Evolutionary conservation across 345 rosid genomes (phyloP), one percentile per base, ranked within the genome.

Genomic region (Turritis glabra): DNA sequence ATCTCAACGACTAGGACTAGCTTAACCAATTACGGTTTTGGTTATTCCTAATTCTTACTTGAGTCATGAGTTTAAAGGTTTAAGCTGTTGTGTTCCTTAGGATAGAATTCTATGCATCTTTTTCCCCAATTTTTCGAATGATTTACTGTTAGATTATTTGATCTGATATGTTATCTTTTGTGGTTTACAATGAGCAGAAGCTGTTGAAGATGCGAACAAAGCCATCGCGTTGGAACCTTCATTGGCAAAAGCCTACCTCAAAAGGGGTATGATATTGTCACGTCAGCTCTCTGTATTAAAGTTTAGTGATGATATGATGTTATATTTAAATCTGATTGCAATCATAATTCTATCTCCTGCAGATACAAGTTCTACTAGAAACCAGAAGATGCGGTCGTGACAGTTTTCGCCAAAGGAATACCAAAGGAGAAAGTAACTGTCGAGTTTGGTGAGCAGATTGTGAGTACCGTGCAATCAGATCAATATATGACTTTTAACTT

Each of bases 381-480:
- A 77, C 78, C 90, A 0, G 90, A 87, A 29, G 91, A 86, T 79
- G 83, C 83, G 7, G 90, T 89, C 25, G 85, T 89, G 77, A 86
- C 88, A 13, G 77, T 91, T 46, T 89, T 91, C 68, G 97, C 92
- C 10, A 89, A 87, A 80, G 84, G 90, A 50, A 56, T 87, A 64
- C 84, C 80, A 12, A 75, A 80, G 63, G 33, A 81, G 30, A 57
- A 77, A 61, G 82, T 85, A 19, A 27, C 47, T 51, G 83, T 89
- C 23, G 92, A 83, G 59, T 91, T 86, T 77, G 97, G 97, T 65
- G 95, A 87, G 70, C 97, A 91, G 72, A 87, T 86, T 56, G 97
- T 89, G 79, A 74, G 89, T 77, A 77, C 65, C 73, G 40, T 14
- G 53, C 47, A 8, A 2, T 47, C 21, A 69, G 44, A 55, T 55